A percentile compares a stretch with the other conserved stretches of the same genome.
Evolutionary conservation across 2,329 filamentous ascomycete species (phyloP).

Genomic region (Eutypella sp.): DNA sequence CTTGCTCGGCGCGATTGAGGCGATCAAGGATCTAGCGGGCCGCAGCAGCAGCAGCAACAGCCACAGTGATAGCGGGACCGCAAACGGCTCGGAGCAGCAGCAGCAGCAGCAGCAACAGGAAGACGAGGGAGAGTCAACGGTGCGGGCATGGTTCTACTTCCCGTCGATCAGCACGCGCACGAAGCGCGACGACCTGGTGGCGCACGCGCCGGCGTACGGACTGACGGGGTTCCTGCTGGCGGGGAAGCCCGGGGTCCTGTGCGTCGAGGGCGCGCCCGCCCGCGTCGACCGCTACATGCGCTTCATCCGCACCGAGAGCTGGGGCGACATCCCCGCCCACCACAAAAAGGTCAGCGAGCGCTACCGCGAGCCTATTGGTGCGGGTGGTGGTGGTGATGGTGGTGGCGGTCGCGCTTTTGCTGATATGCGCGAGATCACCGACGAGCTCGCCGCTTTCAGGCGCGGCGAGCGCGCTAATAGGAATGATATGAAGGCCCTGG

Average conservation of each 20-base stretch:
- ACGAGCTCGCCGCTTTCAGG: slow-evolving; percentile 41
- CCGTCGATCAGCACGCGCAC: slow-evolving; percentile 55
- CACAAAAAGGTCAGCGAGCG: slow-evolving; percentile 60
- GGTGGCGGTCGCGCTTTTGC: slow-evolving; percentile 36
- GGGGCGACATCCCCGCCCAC: slow-evolving; percentile 56
- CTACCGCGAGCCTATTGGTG: slow-evolving; percentile 34
- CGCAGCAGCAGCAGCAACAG: not conserved
- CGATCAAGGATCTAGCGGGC: slow-evolving; percentile 23
- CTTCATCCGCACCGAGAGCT: slow-evolving; percentile 59
- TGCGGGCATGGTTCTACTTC: slow-evolving; percentile 60
- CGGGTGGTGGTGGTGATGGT: not conserved
- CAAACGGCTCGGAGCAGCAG: too few species aligned
- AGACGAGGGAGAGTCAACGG: slow-evolving; percentile 23
- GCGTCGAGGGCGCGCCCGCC: slow-evolving; percentile 42
- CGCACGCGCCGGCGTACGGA: slow-evolving; percentile 44
- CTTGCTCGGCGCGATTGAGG: slow-evolving; percentile 40
- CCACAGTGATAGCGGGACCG: not conserved
- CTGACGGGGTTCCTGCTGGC: slow-evolving; percentile 57
- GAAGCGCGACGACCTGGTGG: slow-evolving; percentile 54
- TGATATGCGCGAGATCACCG: slow-evolving; percentile 55
- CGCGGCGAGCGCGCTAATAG: slow-evolving; percentile 45
- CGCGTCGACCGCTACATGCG: slow-evolving; percentile 55
- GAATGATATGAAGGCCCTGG: slow-evolving; percentile 48
- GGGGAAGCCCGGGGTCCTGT: slow-evolving; percentile 53
- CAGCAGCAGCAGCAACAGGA: not conserved